These are phyloP conservation scores for Fusarium hostae DNA, from an alignment of 2,329 filamentous ascomycete genomes.

Conservation along the genomic window DNA sequence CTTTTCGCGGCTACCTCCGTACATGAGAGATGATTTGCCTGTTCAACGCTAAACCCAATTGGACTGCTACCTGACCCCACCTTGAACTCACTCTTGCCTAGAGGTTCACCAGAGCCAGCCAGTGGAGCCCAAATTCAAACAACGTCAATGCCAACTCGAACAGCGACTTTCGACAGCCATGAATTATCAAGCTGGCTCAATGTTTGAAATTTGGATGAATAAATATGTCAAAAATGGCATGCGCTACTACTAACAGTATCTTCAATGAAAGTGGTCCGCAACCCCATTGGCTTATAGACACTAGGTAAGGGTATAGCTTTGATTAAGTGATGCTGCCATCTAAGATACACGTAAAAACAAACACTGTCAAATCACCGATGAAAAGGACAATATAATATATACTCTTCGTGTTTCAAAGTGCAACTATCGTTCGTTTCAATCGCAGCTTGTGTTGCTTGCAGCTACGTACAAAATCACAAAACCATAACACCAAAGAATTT, in stretches of 20 bases:
- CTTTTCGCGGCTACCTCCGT: no score
- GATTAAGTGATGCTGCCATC: not conserved
- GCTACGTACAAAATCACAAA: slow-evolving; percentile 38
- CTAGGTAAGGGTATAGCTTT: not conserved
- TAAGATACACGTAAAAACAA: not conserved
- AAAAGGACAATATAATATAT: not conserved
- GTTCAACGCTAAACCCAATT: slow-evolving; percentile 35
- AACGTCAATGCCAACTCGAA: slow-evolving; percentile 24
- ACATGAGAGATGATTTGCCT: slow-evolving; percentile 44
- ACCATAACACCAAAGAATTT: slow-evolving; percentile 47
- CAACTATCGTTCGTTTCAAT: slow-evolving; percentile 39
- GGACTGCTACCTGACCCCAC: slow-evolving; percentile 29
- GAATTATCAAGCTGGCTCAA: not conserved
- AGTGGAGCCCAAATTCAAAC: not conserved
- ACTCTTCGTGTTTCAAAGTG: slow-evolving; percentile 35
- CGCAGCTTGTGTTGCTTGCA: slow-evolving; percentile 47
- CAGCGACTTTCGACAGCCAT: not conserved
- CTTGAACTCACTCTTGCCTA: slow-evolving; percentile 3
- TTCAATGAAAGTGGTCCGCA: not conserved
- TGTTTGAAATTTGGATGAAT: not conserved
- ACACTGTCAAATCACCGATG: not conserved
- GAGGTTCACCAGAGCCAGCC: slow-evolving; percentile 5
- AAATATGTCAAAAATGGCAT: not conserved
- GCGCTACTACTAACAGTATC: not conserved
- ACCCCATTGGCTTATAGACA: not conserved